Evolutionary conservation across 148 eudicot species (phyloP), one percentile per base, ranked within the genome.

Genomic region (Rhododendron simsii): DNA sequence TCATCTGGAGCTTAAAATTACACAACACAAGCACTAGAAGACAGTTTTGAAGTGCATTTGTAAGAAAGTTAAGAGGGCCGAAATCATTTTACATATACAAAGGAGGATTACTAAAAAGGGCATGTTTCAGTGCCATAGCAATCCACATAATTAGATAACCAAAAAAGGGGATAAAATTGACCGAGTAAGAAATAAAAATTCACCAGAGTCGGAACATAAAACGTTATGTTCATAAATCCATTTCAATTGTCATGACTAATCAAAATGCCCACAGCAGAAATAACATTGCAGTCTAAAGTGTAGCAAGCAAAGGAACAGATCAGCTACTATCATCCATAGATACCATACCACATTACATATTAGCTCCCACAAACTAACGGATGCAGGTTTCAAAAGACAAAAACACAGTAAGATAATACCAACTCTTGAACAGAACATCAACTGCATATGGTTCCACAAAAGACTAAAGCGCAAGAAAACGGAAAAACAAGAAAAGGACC

Each of bases 261-360:
- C 5, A 39, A 16, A 10, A 18, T 6, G 45, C 0, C 47, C 33
- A 30, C 51, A 30, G 15, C 53, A 83, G 16, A 67, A 84, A 33
- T 74, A 33, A 84, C 26, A 74, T 21, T 21, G 86, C 65, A 84
- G 85, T 45, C 69, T 51, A 74, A 35, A 75, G 8, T 51, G 80
- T 20, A 74, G 41, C 26, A 71, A 7, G 39, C 39, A 37, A 37
- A 71, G n/a, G 28, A 37, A 48, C 79, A 45, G 12, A 61, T 82
- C 26, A 57, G 23, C 48, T n/a, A 8, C 76, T 41, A 67, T 44
- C 53, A 63, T 39, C 74, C 76, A 71, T 71, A 15, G 65, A 59
- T 7, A 4, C 14, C 45, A 16, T 7, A 73, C 26, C 26, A 20
- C n/a, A 59, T 57, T 71, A 50, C 80, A 50, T 33, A 75, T 53